Base-by-base conservation (phyloP, 2,329 filamentous ascomycete genomes). In the Colletotrichum paranaense region DNA sequence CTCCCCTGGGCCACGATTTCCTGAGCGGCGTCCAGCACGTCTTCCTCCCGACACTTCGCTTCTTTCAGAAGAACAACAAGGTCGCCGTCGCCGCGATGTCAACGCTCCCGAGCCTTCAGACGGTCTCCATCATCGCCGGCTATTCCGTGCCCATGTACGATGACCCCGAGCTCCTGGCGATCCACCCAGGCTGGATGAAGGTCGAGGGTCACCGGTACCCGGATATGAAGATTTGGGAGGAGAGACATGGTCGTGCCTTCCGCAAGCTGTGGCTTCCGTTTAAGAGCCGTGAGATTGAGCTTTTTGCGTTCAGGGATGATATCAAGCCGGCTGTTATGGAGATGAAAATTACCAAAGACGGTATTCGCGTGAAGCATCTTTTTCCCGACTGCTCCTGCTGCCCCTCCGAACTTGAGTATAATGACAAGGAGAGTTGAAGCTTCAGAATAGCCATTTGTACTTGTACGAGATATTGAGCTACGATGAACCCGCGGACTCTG, bases 41-140 rank as follows among this genome's bases (percentile, higher is more conserved):
- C 38, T 22, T n/a, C 64, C 14, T 42, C 19, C 64, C 56, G 1
- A 19, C 19, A 1, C 30, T 35, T 8, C 58, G 64, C 65, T 68
- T 42, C 65, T 68, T 46, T 5, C 52, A 28, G 42, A 14, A n/a
- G 5, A 22, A 24, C 28, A 62, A 68, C 42, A 30, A 30, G 24
- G 6, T 24, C 6, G 58, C 35, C 11, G 14, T 62, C 28, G 56
- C 56, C 38, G 65, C 65, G 24, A 42, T 62, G 30, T 42, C 65
- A 8, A 68, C 57, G 16, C 57, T 68, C 26, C 56, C 65, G 16
- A 68, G 62, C 24, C 42, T 68, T 1, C 53, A 42, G 16, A n/a
- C 26, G 8, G 49, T 62, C 24, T 16, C 11, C 58, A 56, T 68
- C 12, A 32, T 52, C 24, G 56, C 53, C 8, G 26, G 66, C 9